A percentile compares a stretch with the other conserved stretches of the same genome.
Evolutionary conservation across 257 asterid species (phyloP).

Genomic region (Gentiana straminea): DNA sequence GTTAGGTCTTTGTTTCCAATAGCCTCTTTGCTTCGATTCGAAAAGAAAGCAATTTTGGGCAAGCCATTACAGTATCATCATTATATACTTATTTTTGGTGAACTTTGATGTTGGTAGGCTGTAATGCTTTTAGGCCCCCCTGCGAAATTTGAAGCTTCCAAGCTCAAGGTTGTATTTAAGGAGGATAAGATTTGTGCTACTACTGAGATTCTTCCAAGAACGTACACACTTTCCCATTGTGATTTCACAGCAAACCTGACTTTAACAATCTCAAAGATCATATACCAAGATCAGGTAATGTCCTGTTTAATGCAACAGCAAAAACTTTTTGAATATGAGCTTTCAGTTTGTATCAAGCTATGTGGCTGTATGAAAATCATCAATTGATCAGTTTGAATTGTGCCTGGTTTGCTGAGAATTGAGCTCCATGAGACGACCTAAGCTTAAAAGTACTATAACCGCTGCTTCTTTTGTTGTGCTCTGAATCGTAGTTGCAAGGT

Average conservation of each 20-base stretch:
- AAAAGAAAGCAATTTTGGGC: background rate
- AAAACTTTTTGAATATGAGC: background rate
- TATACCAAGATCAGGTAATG: conserved; percentile 61
- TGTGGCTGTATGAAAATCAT: background rate
- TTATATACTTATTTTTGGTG: background rate
- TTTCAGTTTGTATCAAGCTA: background rate
- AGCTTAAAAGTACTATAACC: background rate
- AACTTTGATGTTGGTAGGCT: conserved; percentile 34
- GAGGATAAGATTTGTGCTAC: conserved; percentile 39
- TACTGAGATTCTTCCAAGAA: conserved; percentile 57
- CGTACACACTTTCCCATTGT: conserved; percentile 87
- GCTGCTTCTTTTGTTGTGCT: no score
- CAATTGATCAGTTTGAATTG: background rate
- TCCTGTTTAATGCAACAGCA: background rate
- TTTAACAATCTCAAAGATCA: conserved; percentile 52
- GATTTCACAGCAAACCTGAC: conserved; percentile 71
- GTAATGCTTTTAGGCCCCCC: conserved; percentile 82
- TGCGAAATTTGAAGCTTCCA: conserved; percentile 83
- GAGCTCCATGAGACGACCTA: background rate
- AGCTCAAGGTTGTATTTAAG: conserved; percentile 55
- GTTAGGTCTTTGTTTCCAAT: background rate
- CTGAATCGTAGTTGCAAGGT: conserved; percentile 51
- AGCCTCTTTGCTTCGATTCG: background rate
- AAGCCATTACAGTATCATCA: background rate
- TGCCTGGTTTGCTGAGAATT: background rate